phyloP scores from a whole-genome alignment of 1,139 yeast species.

The Magnusiomyces starmeri region DNA sequence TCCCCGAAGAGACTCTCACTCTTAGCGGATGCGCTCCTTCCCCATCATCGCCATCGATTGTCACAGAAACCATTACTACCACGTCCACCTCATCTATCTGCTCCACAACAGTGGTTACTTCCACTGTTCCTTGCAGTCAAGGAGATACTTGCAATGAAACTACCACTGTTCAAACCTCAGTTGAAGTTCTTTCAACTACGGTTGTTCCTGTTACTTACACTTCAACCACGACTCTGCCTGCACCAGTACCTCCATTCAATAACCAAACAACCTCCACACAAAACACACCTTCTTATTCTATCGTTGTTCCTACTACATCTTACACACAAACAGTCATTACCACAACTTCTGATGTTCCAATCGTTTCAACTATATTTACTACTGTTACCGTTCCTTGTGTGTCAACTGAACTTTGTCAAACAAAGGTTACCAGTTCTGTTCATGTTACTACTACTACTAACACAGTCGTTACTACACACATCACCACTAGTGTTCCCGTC shows the following conservation, averaged over 20 bases:
- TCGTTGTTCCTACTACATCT: neutral
- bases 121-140: conserved; percentile 3
- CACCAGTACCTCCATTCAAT: neutral
- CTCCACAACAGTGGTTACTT: conserved; percentile 1
- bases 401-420: neutral
- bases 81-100: conserved; percentile 1
- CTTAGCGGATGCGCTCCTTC: conserved; percentile 8
- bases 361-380: neutral
- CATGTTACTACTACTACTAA: neutral
- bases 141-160: conserved; percentile 1
- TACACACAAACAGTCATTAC: neutral
- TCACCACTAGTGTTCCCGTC: neutral
- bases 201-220: conserved; percentile 5
- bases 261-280: neutral
- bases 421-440: neutral
- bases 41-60: neutral
- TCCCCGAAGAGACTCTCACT: conserved; percentile 6
- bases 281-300: neutral
- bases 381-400: conserved; percentile 2
- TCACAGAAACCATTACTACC: neutral
- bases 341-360: neutral
- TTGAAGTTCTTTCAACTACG: conserved; percentile 5
- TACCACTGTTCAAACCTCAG: neutral
- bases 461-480: neutral
- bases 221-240: neutral